phyloP scores from a whole-genome alignment of 2,329 filamentous ascomycete genomes.

The Hirsutella minnesotensis region DNA sequence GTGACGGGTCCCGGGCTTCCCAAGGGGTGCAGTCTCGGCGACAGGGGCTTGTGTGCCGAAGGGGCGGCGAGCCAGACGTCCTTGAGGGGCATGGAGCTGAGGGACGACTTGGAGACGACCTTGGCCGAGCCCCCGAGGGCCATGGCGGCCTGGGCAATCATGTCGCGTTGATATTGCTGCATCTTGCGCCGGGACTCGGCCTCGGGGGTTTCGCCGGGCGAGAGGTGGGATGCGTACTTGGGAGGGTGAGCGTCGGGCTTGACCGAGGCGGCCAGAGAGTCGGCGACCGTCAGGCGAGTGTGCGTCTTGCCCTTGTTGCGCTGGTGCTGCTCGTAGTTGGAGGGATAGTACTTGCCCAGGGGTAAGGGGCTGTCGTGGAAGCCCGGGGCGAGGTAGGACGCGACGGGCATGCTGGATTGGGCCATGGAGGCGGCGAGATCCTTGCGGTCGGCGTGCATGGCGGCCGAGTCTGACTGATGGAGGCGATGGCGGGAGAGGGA shows the following conservation, averaged over 20 bases:
- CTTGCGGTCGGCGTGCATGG: constrained; percentile 13
- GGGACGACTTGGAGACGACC: constrained; percentile 13
- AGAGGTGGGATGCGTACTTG: constrained; percentile 1
- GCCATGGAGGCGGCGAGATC: constrained; percentile 8
- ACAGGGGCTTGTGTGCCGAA: constrained; percentile 32
- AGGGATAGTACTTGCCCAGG: constrained; percentile 52
- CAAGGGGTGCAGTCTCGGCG: constrained; percentile 37
- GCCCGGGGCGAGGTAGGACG: constrained; percentile 39
- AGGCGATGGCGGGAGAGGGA: constrained; percentile 24
- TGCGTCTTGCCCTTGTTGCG: constrained; percentile 13
- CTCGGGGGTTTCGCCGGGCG: constrained; percentile 10
- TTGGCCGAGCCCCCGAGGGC: constrained; percentile 21
- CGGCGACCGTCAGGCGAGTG: constrained; percentile 12
- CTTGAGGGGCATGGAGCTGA: constrained; percentile 23
- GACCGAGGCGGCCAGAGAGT: constrained; percentile 16
- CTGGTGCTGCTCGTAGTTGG: constrained; percentile 39
- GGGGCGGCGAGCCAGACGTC: constrained; percentile 26
- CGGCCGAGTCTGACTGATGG: constrained; percentile 16
- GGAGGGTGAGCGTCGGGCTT: constrained; percentile 25
- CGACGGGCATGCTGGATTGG: constrained; percentile 29
- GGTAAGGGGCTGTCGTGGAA: constrained; percentile 35
- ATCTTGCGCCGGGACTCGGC: constrained; percentile 38
- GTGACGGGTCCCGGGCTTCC: constrained; percentile 50
- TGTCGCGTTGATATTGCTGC: constrained; percentile 48
- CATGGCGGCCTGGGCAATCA: constrained; percentile 44